Conservation (phyloP, 108 stramenopile genomes). For the Schizochytrium sp. region DNA sequence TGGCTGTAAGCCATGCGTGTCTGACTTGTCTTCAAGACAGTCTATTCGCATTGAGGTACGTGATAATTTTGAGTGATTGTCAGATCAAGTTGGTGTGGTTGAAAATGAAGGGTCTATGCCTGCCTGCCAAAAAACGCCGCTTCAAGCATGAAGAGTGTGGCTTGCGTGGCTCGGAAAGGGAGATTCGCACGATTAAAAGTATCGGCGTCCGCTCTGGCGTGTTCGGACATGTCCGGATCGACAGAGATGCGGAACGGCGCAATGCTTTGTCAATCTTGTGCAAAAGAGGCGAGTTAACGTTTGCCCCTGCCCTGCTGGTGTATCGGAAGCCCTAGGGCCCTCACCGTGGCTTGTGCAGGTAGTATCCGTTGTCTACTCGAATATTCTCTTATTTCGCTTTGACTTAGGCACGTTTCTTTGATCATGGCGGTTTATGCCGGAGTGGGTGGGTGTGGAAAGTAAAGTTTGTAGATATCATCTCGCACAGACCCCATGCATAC, state of each 20-base stretch:
- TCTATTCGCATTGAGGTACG: no score
- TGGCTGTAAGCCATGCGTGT: no score
- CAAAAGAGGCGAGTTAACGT: conserved; percentile 3
- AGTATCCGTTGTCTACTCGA: conserved; percentile 55
- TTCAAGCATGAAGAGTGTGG: no score
- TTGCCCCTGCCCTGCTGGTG: neutral
- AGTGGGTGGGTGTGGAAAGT: neutral
- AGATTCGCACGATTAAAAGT: conserved; percentile 5
- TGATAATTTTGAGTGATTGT: no score
- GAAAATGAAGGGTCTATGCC: no score
- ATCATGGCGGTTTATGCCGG: neutral
- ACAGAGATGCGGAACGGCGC: conserved; percentile 10
- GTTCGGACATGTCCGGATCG: neutral
- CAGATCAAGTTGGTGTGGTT: no score
- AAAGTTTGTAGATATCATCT: neutral
- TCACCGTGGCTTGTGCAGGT: conserved; percentile 37
- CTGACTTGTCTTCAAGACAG: no score
- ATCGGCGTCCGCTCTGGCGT: conserved; percentile 12
- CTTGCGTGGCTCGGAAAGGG: no score
- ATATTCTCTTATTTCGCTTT: neutral
- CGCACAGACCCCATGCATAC: neutral
- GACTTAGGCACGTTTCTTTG: neutral
- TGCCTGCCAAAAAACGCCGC: no score
- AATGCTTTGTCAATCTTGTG: conserved; percentile 52
- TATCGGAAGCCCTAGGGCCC: conserved; percentile 30